Percentiles rank a stretch among this genome's conserved stretches.
Evolutionary conservation across 202 grass and related monocot genomes (phyloP).

Genomic region (Schoenoplectus tabernaemontani): DNA sequence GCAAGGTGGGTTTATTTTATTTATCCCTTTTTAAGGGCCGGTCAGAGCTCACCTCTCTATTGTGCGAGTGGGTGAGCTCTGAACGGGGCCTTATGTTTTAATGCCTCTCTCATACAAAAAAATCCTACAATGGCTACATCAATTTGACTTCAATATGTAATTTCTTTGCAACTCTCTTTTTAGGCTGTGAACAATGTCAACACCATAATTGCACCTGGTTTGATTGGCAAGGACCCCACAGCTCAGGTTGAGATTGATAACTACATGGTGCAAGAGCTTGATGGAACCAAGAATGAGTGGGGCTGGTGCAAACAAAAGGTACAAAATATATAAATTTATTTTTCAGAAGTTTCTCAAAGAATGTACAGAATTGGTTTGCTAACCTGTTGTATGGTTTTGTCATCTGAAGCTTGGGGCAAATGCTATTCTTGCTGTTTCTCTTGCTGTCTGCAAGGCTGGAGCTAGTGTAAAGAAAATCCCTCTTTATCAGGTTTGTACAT

Average conservation of each 20-base stretch:
- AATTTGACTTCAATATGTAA: background rate
- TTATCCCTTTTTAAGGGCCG: background rate
- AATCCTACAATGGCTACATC: background rate
- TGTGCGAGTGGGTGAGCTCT: too few relatives aligned
- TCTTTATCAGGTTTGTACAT: slow-evolving; percentile 60
- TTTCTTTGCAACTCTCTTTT: background rate
- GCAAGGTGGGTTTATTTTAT: slow-evolving; percentile 56
- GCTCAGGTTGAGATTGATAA: slow-evolving; percentile 71
- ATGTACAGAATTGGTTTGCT: background rate
- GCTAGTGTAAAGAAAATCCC: slow-evolving; percentile 72
- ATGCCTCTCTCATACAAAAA: background rate
- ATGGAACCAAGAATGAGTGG: slow-evolving; percentile 87
- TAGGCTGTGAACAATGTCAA: slow-evolving; percentile 88
- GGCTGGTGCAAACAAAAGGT: slow-evolving; percentile 97
- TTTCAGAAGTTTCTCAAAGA: background rate
- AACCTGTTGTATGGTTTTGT: background rate
- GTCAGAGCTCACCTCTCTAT: too few relatives aligned
- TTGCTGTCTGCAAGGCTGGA: slow-evolving; percentile 89
- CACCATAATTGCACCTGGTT: slow-evolving; percentile 55
- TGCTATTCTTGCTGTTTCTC: slow-evolving; percentile 83
- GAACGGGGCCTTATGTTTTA: background rate
- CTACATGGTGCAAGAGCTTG: slow-evolving; percentile 89
- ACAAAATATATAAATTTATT: background rate
- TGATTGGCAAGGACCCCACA: slow-evolving; percentile 79
- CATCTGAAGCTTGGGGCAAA: slow-evolving; percentile 69